These are phyloP conservation scores for Meira miltonrushii DNA, from an alignment of 1,284 basidiomycete species.

Conservation along the genomic window DNA sequence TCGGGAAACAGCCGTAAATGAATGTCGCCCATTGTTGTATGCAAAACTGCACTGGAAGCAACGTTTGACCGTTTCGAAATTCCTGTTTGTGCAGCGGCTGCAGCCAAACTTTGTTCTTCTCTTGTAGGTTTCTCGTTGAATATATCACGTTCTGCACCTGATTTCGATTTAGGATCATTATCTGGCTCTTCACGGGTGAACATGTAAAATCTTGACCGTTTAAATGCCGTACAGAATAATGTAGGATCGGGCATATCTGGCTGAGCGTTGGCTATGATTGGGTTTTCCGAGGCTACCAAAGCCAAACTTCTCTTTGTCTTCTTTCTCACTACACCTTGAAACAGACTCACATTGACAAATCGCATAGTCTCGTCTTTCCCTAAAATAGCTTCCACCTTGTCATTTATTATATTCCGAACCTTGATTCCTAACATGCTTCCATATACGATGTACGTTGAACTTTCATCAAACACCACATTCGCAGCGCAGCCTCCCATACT, in stretches of 20 bases:
- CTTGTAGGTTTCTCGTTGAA: conserved; percentile 97
- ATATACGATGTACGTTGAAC: conserved; percentile 86
- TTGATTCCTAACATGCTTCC: conserved; percentile 91
- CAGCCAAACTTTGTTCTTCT: conserved; percentile 86
- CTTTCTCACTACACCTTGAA: conserved; percentile 88
- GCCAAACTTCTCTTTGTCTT: conserved; percentile 80
- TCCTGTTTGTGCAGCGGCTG: background rate
- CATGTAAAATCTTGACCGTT: conserved; percentile 90
- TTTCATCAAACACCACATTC: conserved; percentile 90
- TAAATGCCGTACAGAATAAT: conserved; percentile 86
- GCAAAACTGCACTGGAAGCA: conserved; percentile 66
- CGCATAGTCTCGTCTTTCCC: conserved; percentile 92
- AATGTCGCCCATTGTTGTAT: conserved; percentile 93
- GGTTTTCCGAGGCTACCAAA: conserved; percentile 92
- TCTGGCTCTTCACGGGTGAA: conserved; percentile 89
- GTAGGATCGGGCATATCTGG: conserved; percentile 76
- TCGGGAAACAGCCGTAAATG: conserved; percentile 77
- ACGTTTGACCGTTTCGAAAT: conserved; percentile 7
- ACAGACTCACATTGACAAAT: conserved; percentile 80
- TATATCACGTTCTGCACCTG: conserved; percentile 84
- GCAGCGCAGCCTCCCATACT: conserved; percentile 30
- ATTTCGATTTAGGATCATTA: conserved; percentile 46
- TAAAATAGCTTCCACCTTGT: conserved; percentile 79
- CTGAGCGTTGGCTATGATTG: conserved; percentile 64
- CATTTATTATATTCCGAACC: conserved; percentile 88